Evolutionary conservation across 257 asterid species (phyloP).

Genomic region (Plantago ovata): DNA sequence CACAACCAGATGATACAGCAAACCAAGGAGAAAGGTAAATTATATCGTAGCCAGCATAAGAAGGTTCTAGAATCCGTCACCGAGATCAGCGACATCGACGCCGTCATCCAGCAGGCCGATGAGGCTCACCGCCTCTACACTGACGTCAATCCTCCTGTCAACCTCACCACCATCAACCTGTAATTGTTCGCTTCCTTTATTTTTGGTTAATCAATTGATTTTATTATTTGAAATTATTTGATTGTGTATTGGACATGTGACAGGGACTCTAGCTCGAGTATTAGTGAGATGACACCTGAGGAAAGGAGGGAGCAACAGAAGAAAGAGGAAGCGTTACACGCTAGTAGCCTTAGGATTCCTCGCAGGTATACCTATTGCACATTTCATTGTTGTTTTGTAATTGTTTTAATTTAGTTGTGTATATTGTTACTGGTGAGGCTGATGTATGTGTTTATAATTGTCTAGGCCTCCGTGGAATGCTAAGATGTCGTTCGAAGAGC

Average conservation of each 20-base stretch:
- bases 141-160: constrained; percentile 48
- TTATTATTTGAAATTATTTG: neutral
- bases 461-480: constrained; percentile 92
- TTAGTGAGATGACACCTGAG: constrained; percentile 50
- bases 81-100: constrained; percentile 82
- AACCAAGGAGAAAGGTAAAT: constrained; percentile 67
- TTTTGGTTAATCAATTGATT: neutral
- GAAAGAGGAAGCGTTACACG: constrained; percentile 88
- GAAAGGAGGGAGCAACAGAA: constrained; percentile 64
- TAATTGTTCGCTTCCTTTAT: constrained; percentile 21
- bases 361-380: constrained; percentile 64
- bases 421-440: constrained; percentile 9
- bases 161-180: constrained; percentile 59
- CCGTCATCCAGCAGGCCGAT: constrained; percentile 80
- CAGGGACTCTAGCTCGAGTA: constrained; percentile 66
- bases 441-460: constrained; percentile 17
- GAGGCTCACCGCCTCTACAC: constrained; percentile 78
- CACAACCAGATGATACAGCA: constrained; percentile 81
- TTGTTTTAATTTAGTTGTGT: constrained; percentile 6
- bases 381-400: too few relatives aligned
- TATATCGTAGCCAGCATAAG: constrained; percentile 63
- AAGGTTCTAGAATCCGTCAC: constrained; percentile 91
- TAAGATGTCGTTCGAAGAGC: constrained; percentile 87
- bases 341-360: constrained; percentile 92
- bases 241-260: constrained; percentile 10